phyloP scores from a whole-genome alignment of 371 early-diverging fungal species.

The Mortierella sp. region DNA sequence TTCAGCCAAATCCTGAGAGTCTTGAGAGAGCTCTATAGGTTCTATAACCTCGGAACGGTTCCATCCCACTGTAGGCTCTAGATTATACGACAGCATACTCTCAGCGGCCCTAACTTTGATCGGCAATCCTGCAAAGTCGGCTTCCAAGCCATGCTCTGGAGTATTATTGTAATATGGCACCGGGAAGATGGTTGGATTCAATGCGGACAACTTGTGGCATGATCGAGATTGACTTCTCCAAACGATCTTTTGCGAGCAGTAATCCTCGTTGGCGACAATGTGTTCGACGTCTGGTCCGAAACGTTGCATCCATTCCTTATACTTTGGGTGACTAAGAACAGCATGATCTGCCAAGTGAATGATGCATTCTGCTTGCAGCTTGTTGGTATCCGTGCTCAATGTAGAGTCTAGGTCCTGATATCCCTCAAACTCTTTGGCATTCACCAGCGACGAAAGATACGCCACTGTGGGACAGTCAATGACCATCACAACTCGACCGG shows the following conservation, averaged over 20 bases:
- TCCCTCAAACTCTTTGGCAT: conserved; percentile 58
- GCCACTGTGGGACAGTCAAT: conserved; percentile 83
- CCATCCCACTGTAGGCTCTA: conserved; percentile 52
- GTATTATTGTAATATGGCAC: conserved; percentile 68
- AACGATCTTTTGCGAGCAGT: conserved; percentile 68
- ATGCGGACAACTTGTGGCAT: conserved; percentile 66
- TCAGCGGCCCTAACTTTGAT: conserved; percentile 29
- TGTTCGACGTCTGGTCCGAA: conserved; percentile 80
- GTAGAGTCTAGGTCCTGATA: conserved; percentile 29
- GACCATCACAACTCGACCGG: conserved; percentile 79
- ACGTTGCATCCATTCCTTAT: conserved; percentile 77
- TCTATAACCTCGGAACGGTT: conserved; percentile 25
- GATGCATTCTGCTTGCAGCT: conserved; percentile 52
- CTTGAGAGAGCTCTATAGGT: conserved; percentile 20
- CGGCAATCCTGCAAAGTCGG: conserved; percentile 24
- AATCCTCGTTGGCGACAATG: conserved; percentile 67
- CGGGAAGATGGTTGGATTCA: conserved; percentile 72
- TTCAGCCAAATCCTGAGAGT: conserved; percentile 30
- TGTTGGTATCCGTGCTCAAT: conserved; percentile 3
- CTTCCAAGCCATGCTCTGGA: conserved; percentile 41
- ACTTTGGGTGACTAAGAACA: conserved; percentile 74
- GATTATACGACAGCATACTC: conserved; percentile 47
- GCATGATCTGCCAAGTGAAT: conserved; percentile 78
- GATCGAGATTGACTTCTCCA: conserved; percentile 66
- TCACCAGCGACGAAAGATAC: conserved; percentile 71